Percentiles rank a stretch among this genome's conserved stretches.
These are phyloP conservation scores for Akanthomyces muscarius DNA, from an alignment of 2,329 filamentous ascomycete genomes.

Conservation along the genomic window DNA sequence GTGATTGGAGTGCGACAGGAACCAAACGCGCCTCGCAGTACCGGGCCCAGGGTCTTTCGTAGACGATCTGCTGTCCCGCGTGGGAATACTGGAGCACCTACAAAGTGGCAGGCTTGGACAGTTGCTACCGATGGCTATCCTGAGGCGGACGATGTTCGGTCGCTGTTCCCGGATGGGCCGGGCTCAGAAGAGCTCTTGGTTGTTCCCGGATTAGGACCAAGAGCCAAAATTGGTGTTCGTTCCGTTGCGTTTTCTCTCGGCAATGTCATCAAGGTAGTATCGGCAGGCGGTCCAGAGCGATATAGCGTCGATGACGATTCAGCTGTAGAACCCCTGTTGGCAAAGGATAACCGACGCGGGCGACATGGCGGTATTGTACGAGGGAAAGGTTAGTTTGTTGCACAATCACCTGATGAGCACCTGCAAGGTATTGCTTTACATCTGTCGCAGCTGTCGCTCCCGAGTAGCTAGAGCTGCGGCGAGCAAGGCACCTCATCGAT, in stretches of 20 bases:
- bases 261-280: conserved; percentile 68
- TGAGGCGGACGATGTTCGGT: conserved; percentile 42
- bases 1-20: conserved; percentile 60
- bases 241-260: conserved; percentile 69
- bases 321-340: conserved; percentile 30
- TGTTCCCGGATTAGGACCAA: conserved; percentile 62
- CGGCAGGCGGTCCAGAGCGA: conserved; percentile 57
- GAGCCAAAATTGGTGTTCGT: conserved; percentile 56
- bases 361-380: conserved; percentile 25
- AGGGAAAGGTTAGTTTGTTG: not conserved
- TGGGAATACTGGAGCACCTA: conserved; percentile 12
- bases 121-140: conserved; percentile 42
- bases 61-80: conserved; percentile 19
- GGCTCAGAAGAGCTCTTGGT: conserved; percentile 51
- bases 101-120: conserved; percentile 52
- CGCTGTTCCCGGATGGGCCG: conserved; percentile 40
- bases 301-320: conserved; percentile 46
- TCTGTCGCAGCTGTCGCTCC: not conserved
- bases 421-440: not conserved
- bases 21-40: conserved; percentile 18
- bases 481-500: not conserved
- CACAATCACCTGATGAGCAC: not conserved
- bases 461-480: not conserved
- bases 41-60: conserved; percentile 12
- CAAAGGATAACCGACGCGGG: conserved; percentile 37